These are phyloP conservation scores for Conoideocrella luteorostrata DNA, from an alignment of 2,329 filamentous ascomycete species.

Conservation along the genomic window DNA sequence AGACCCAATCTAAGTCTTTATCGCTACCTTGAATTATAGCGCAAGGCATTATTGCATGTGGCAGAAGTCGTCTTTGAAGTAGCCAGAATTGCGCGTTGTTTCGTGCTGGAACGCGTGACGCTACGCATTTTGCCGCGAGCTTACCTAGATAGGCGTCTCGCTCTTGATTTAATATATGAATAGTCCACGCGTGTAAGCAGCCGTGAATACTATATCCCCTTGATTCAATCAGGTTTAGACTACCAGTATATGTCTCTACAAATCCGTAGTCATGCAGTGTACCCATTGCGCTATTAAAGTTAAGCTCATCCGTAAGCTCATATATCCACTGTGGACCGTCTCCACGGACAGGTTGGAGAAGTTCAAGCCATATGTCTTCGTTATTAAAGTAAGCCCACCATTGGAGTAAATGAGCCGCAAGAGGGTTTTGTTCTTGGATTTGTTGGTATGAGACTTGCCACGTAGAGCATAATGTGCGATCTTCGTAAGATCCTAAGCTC, in stretches of 20 bases:
- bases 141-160: not conserved
- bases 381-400: conserved; percentile 3
- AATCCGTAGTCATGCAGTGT: conserved; percentile 1
- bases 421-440: conserved; percentile 20
- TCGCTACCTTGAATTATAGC: not conserved
- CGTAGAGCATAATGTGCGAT: conserved; percentile 27
- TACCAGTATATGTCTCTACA: not conserved
- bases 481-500: no score
- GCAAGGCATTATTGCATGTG: conserved; percentile 1
- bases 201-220: conserved; percentile 1
- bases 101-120: not conserved
- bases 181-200: not conserved
- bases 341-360: not conserved
- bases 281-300: not conserved
- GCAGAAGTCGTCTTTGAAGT: conserved; percentile 2
- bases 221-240: not conserved
- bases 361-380: conserved; percentile 4
- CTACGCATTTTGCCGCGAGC: not conserved
- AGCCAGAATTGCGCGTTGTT: no score
- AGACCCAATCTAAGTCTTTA: not conserved
- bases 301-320: not conserved
- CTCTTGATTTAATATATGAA: conserved; percentile 1
- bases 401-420: conserved; percentile 1
- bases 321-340: not conserved
- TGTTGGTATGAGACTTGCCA: conserved; percentile 33